Base-by-base conservation (phyloP, 768 basidiomycete genomes). In the Crassisporium funariophilum region DNA sequence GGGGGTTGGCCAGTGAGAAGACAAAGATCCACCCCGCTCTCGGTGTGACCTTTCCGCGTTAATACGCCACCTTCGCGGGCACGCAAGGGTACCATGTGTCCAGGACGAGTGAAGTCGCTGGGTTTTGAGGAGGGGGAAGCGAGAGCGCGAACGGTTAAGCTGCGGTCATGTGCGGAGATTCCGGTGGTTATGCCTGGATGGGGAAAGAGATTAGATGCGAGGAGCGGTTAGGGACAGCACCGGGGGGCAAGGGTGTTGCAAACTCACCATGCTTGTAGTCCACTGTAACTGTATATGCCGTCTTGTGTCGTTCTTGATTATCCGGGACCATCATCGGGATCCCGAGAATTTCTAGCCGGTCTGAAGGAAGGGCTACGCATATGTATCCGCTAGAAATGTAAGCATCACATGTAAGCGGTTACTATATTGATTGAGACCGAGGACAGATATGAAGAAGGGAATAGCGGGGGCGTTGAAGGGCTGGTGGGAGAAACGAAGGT, bases 111-210 rank as follows among this genome's bases (percentile, higher is more conserved):
- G 63, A 99, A 95, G 56, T 95, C 89, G 16, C 75, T 68, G 12
- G 88, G 69, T 1, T 60, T 63, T 12, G 77, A 67, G 10, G 67
- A 59, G 4, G 82, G 69, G 21, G 82, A 78, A 15, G 94, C 90
- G 20, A 99, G 81, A 31, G 88, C 84, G 46, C 91, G 82, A 3
- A 78, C 91, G 4, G 95, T 95, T 44, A 94, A 73, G 24, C 89
- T 84, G 45, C 97, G 86, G 70, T 99, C 97, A 66, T 92, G 86
- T 4, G 95, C 95, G 27, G 95, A 97, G 56, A 99, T 99, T 19
- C 97, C 97, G 13, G 97, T 99, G 3, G 91, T 85, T 4, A 91
- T 95, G 2, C 89, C 92, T 91, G 50, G 33, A 19, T 20, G 21
- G 34, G 38, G 41, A 42, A 25, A 29, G 15, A 48, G 38, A 49